These are phyloP conservation scores for Henckelia pumila DNA, from an alignment of 257 asterid species.

Conservation along the genomic window DNA sequence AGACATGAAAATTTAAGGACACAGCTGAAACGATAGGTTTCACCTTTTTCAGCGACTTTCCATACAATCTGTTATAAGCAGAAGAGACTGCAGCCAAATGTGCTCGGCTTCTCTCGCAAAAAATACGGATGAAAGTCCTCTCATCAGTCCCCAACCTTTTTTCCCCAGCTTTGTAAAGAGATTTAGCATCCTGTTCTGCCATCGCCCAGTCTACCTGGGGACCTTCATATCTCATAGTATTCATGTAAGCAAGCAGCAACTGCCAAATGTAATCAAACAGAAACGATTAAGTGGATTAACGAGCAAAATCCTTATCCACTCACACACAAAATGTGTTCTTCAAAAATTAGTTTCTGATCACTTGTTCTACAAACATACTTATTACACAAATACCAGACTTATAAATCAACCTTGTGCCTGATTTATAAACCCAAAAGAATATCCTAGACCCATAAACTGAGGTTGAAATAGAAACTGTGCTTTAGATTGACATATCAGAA, in stretches of 20 bases:
- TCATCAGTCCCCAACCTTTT: slow-evolving; percentile 91
- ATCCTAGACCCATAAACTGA: background rate
- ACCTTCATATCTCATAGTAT: slow-evolving; percentile 71
- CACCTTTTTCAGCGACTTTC: slow-evolving; percentile 71
- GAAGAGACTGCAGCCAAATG: slow-evolving; percentile 68
- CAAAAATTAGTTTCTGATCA: background rate
- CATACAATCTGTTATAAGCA: slow-evolving; percentile 63
- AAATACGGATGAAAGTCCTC: slow-evolving; percentile 61
- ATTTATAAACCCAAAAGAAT: background rate
- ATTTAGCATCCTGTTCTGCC: slow-evolving; percentile 78
- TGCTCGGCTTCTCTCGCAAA: slow-evolving; percentile 67
- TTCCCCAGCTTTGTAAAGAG: slow-evolving; percentile 90
- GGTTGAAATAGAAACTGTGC: background rate
- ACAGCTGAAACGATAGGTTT: slow-evolving; percentile 11
- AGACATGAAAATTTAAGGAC: slow-evolving; percentile 3
- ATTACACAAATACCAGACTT: background rate
- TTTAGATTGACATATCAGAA: background rate
- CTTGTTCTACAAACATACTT: background rate
- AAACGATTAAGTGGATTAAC: background rate
- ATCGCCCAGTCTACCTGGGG: slow-evolving; percentile 70
- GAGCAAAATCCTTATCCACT: background rate
- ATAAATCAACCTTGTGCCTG: background rate
- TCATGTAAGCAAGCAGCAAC: slow-evolving; percentile 68
- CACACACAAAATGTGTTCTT: background rate
- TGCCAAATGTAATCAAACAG: slow-evolving; percentile 26